A percentile compares a stretch with the other conserved stretches of the same genome.
These are phyloP conservation scores for Ceratobasidium sp. DNA, from an alignment of 1,284 basidiomycete genomes.

Conservation along the genomic window DNA sequence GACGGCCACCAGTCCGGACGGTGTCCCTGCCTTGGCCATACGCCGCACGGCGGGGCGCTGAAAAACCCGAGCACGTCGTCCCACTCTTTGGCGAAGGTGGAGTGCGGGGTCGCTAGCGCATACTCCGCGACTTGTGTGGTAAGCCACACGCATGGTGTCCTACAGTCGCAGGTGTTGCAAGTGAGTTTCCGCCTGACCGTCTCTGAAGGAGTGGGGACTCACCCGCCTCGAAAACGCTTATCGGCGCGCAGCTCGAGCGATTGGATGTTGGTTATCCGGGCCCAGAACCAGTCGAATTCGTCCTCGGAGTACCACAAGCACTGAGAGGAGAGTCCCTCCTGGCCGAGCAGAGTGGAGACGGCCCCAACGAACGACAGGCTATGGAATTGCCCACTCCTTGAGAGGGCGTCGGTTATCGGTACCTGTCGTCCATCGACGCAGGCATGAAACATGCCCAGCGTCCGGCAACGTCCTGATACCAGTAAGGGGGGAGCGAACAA, in stretches of 20 bases:
- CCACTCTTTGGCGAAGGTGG: not conserved
- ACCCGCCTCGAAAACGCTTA: conserved; percentile 4
- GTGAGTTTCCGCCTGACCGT: not conserved
- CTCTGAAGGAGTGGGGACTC: not conserved
- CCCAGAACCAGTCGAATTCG: conserved; percentile 29
- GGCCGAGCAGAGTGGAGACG: conserved; percentile 4
- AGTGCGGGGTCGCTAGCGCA: not conserved
- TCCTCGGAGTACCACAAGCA: conserved; percentile 6
- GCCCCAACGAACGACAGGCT: not conserved
- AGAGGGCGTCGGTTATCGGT: not conserved
- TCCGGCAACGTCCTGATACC: not conserved
- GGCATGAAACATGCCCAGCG: not conserved
- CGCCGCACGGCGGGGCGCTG: not conserved
- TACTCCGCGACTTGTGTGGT: conserved; percentile 1
- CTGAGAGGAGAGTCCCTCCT: conserved; percentile 5
- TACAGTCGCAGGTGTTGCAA: not conserved
- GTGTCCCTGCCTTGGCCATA: not conserved
- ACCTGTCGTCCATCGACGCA: not conserved
- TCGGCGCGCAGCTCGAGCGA: conserved; percentile 3
- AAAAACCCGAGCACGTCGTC: conserved; percentile 5
- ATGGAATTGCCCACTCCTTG: not conserved
- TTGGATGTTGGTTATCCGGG: not conserved
- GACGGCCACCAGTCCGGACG: conserved; percentile 14
- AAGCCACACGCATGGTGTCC: conserved; percentile 2
- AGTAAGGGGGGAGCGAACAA: not conserved